Conservation (phyloP, 2,329 filamentous ascomycete genomes). For the Aspergillus pseudoviridinutans region DNA sequence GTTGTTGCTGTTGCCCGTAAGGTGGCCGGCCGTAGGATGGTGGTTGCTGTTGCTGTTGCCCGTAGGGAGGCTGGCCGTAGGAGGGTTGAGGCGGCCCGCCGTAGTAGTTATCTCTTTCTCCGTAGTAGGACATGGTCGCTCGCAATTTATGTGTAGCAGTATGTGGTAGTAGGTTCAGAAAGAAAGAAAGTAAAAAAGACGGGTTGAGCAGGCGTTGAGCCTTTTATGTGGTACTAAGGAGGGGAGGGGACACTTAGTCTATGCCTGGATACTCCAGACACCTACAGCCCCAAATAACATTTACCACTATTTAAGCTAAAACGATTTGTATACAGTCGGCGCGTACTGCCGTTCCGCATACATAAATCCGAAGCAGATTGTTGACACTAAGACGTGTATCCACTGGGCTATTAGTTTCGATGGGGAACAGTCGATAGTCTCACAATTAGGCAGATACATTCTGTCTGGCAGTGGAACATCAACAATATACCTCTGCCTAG, state of each 20-base stretch:
- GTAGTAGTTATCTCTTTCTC: constrained; percentile 5
- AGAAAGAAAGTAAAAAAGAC: neutral
- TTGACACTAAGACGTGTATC: constrained; percentile 11
- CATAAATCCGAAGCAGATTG: neutral
- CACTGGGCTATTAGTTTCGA: constrained; percentile 15
- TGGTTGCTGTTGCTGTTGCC: neutral
- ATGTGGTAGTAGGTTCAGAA: too few species aligned
- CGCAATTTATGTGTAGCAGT: neutral
- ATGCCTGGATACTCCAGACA: neutral
- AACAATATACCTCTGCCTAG: neutral
- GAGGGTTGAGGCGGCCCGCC: constrained; percentile 1
- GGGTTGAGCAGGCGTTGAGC: neutral
- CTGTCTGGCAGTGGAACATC: neutral
- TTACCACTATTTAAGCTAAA: neutral
- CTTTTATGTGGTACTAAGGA: constrained; percentile 1
- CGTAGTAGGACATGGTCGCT: constrained; percentile 14
- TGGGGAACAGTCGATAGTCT: constrained; percentile 13
- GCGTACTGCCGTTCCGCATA: neutral
- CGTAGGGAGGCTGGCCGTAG: constrained; percentile 10
- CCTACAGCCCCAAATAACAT: neutral
- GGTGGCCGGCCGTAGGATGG: constrained; percentile 2
- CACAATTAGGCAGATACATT: constrained; percentile 19
- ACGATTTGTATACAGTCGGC: neutral
- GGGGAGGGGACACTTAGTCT: neutral
- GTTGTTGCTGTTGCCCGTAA: neutral